Evolutionary conservation across 371 early-diverging fungal species (phyloP).

Genomic region (Syncephalastrum contaminatum): DNA sequence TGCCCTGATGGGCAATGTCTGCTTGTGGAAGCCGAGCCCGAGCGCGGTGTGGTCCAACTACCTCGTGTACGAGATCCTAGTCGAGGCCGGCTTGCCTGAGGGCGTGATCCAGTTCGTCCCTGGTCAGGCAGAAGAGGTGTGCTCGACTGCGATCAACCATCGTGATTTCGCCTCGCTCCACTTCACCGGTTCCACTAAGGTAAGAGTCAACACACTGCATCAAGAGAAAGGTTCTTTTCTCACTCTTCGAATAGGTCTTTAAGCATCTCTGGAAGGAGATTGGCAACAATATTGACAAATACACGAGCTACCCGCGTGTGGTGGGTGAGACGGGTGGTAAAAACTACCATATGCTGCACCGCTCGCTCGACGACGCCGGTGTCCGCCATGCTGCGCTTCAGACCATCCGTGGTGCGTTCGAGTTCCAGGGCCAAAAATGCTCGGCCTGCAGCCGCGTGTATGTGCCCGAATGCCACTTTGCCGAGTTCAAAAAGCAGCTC

Average conservation of each 20-base stretch:
- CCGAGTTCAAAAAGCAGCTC: constrained; percentile 71
- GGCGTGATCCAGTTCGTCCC: constrained; percentile 98
- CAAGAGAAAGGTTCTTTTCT: too few species aligned
- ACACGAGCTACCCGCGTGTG: constrained; percentile 93
- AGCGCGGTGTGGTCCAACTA: constrained; percentile 90
- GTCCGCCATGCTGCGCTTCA: constrained; percentile 61
- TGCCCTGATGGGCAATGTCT: constrained; percentile 96
- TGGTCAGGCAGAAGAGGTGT: constrained; percentile 82
- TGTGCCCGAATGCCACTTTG: constrained; percentile 82
- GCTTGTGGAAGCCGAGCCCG: constrained; percentile 97
- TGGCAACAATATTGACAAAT: constrained; percentile 85
- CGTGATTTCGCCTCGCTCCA: constrained; percentile 95
- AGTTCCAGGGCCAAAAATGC: constrained; percentile 98
- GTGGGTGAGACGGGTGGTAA: constrained; percentile 99
- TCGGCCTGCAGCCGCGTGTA: constrained; percentile 92
- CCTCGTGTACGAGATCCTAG: constrained; percentile 84
- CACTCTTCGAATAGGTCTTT: constrained; percentile 62
- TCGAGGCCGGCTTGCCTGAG: constrained; percentile 95
- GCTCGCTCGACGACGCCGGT: constrained; percentile 61
- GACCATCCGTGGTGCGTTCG: constrained; percentile 93
- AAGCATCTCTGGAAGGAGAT: constrained; percentile 92
- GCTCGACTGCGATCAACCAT: constrained; percentile 71
- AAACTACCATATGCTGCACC: constrained; percentile 96
- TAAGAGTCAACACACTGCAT: too few species aligned
- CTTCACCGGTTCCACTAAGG: constrained; percentile 92